Percentiles rank a stretch among this genome's conserved stretches.
Evolutionary conservation across 495 filamentous ascomycete species (phyloP).

Genomic region (Aspergillus asperescens): DNA sequence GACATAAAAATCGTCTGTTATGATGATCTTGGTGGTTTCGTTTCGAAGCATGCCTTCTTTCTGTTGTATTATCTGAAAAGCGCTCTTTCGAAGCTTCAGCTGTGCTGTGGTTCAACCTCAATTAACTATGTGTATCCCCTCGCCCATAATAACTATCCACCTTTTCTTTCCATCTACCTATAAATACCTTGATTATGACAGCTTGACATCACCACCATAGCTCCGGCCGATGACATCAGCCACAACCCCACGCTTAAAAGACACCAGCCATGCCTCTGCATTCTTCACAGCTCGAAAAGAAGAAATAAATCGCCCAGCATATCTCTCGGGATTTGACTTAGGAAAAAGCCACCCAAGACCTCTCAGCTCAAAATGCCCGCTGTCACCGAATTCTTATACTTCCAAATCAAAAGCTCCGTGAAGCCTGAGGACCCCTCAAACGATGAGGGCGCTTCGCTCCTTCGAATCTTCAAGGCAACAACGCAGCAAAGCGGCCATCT

Average conservation of each 20-base stretch:
- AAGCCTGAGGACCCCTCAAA: conserved; percentile 37
- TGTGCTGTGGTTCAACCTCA: conserved; percentile 25
- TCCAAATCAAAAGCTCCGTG: conserved; percentile 36
- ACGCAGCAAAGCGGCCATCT: conserved; percentile 35
- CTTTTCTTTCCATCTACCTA: not conserved
- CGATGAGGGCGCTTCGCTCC: conserved; percentile 28
- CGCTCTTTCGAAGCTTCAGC: conserved; percentile 9
- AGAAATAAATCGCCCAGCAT: not conserved
- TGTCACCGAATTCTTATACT: conserved; percentile 38
- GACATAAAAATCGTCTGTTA: conserved; percentile 26
- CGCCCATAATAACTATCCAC: not conserved
- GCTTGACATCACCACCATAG: conserved; percentile 3
- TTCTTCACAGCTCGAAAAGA: not conserved
- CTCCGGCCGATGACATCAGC: conserved; percentile 11
- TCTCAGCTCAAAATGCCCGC: conserved; percentile 17
- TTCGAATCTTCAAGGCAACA: conserved; percentile 25
- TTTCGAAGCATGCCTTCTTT: conserved; percentile 26
- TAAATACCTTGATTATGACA: not conserved
- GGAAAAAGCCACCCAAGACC: not conserved
- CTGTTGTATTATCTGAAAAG: conserved; percentile 44
- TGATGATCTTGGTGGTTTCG: conserved; percentile 32
- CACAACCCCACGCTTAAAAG: not conserved
- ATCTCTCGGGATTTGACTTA: not conserved
- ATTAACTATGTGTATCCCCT: conserved; percentile 15
- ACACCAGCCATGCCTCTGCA: not conserved